Evolutionary conservation across 768 basidiomycete species (phyloP).

Genomic region (Mycena epipterygia): DNA sequence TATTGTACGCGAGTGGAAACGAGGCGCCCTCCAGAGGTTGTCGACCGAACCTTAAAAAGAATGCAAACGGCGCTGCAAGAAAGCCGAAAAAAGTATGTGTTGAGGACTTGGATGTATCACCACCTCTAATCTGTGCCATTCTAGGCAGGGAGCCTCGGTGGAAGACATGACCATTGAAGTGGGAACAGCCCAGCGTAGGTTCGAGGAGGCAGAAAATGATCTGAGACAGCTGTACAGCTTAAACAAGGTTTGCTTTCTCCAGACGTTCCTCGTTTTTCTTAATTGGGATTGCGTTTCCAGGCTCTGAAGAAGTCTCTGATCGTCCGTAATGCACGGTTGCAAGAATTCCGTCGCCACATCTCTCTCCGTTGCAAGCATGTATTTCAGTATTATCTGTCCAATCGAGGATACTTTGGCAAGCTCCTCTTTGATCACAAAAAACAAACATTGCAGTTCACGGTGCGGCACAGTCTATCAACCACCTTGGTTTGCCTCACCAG

Average conservation of each 20-base stretch:
- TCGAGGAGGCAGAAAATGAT: slow-evolving; percentile 72
- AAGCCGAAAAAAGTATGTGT: slow-evolving; percentile 70
- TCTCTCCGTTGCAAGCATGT: slow-evolving; percentile 88
- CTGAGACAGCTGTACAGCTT: slow-evolving; percentile 73
- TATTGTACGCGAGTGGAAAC: slow-evolving; percentile 71
- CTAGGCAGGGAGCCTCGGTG: slow-evolving; percentile 81
- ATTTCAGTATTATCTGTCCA: slow-evolving; percentile 85
- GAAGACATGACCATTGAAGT: slow-evolving; percentile 84
- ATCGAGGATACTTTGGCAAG: slow-evolving; percentile 92
- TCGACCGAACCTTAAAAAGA: slow-evolving; percentile 74
- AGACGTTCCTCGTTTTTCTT: background rate
- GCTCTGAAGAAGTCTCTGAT: slow-evolving; percentile 75
- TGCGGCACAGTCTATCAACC: slow-evolving; percentile 38
- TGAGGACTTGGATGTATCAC: background rate
- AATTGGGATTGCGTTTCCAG: slow-evolving; percentile 55
- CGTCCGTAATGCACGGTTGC: slow-evolving; percentile 81
- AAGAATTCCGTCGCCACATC: slow-evolving; percentile 89
- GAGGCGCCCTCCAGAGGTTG: slow-evolving; percentile 67
- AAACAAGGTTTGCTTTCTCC: slow-evolving; percentile 67
- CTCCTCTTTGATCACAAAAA: slow-evolving; percentile 86
- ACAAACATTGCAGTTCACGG: slow-evolving; percentile 75
- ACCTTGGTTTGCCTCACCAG: slow-evolving; percentile 3
- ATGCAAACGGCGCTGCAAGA: slow-evolving; percentile 75
- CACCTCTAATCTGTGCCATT: slow-evolving; percentile 16
- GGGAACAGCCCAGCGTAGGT: slow-evolving; percentile 69